These are phyloP conservation scores for Noccaea caerulescens DNA, from an alignment of 345 rosid species.

Conservation along the genomic window DNA sequence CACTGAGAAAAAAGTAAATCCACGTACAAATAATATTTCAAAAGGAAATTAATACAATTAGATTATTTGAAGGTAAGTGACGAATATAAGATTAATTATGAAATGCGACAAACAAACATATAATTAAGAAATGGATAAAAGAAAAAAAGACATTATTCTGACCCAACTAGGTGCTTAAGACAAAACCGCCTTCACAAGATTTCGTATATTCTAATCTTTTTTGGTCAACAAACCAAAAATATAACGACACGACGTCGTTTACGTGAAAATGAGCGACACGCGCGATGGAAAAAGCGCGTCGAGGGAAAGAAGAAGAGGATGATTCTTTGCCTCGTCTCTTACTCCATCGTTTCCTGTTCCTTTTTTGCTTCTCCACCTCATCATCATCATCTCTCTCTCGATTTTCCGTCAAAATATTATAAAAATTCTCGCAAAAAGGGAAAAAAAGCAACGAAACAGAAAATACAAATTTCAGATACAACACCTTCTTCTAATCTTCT, in stretches of 20 bases:
- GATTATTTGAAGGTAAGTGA: not conserved
- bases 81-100: conserved; percentile 1
- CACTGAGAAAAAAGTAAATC: not conserved
- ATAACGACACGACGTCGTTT: conserved; percentile 21
- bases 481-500: conserved; percentile 15
- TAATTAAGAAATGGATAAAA: conserved; percentile 5
- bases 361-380: conserved; percentile 41
- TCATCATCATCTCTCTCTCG: conserved; percentile 16
- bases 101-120: conserved; percentile 29
- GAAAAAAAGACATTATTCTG: conserved; percentile 3
- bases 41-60: too few species aligned
- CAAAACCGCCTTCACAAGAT: conserved; percentile 45
- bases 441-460: conserved; percentile 14
- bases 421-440: not conserved
- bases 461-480: conserved; percentile 30
- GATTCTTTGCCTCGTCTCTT: conserved; percentile 54
- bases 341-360: conserved; percentile 57
- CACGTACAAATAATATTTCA: not conserved
- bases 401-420: conserved; percentile 29
- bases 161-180: conserved; percentile 32
- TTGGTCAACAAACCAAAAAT: conserved; percentile 27
- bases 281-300: conserved; percentile 30
- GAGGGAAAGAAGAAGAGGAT: conserved; percentile 19
- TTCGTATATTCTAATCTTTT: conserved; percentile 44
- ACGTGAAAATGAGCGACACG: not conserved